Conservation (phyloP, 805 yeast genomes). For the Candida qinlingensis region DNA sequence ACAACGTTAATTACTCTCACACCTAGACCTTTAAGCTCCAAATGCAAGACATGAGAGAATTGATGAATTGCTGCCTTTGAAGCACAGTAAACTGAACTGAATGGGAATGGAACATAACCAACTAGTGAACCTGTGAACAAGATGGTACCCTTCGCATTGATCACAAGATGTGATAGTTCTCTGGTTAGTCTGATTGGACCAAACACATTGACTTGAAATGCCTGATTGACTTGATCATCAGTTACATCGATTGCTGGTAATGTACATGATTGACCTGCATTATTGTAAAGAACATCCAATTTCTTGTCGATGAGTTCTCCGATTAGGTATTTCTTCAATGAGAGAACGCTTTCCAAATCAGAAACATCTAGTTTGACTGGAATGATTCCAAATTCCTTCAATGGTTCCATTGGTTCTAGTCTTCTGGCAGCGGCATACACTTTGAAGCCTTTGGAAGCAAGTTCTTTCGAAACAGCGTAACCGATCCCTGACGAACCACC, state of each 20-base stretch:
- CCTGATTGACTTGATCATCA: slow-evolving; percentile 44
- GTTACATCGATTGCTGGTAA: slow-evolving; percentile 64
- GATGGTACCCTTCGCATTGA: slow-evolving; percentile 62
- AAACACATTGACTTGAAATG: slow-evolving; percentile 62
- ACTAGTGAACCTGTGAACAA: slow-evolving; percentile 72
- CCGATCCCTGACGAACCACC: slow-evolving; percentile 59
- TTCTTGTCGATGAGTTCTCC: slow-evolving; percentile 38
- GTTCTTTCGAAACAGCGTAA: slow-evolving; percentile 40
- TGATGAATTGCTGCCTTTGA: slow-evolving; percentile 74
- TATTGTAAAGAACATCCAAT: slow-evolving; percentile 61
- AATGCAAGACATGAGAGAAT: slow-evolving; percentile 55
- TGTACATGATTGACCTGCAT: slow-evolving; percentile 74
- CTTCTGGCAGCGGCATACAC: slow-evolving; percentile 77
- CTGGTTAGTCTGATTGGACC: slow-evolving; percentile 64
- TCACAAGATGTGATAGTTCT: slow-evolving; percentile 49
- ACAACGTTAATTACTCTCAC: slow-evolving; percentile 64
- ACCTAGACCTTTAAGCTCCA: slow-evolving; percentile 67
- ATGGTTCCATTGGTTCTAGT: slow-evolving; percentile 50
- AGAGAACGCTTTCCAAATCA: slow-evolving; percentile 39
- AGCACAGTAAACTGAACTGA: slow-evolving; percentile 59
- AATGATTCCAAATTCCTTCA: slow-evolving; percentile 35
- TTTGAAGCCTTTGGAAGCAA: slow-evolving; percentile 45
- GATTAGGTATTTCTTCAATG: slow-evolving; percentile 38
- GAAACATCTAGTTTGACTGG: slow-evolving; percentile 56
- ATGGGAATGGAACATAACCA: slow-evolving; percentile 66